Evolutionary conservation across 1,139 yeast species (phyloP), one percentile per base, ranked within the genome.

Genomic region (Yamadazyma siamensis): DNA sequence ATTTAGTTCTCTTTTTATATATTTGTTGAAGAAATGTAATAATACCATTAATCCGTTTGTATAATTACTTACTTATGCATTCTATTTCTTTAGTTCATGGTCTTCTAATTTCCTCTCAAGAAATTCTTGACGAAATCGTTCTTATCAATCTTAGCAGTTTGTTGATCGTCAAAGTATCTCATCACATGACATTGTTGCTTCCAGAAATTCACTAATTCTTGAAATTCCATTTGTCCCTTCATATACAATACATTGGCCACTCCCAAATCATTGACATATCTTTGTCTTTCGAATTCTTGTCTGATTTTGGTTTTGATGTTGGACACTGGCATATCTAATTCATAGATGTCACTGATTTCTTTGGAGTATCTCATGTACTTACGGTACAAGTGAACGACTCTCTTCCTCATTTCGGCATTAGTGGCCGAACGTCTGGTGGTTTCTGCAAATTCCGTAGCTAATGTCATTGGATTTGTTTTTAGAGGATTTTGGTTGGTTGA

Each of bases 201-300:
- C 95, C 95, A 86, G 66, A 85, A 86, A 63, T 86, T 86, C 49
- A 82, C 71, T 52, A 85, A 73, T 55, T 86, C 95, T 56, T 86
- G 95, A 59, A 79, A 86, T 59, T 86, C 95, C 91, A 84, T 84
- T 51, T 84, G 91, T 6, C 94, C 95, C 65, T 83, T 82, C 67
- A 83, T 78, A 47, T 78, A 75, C 36, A 85, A 67, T 12, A 83
- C 71, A 56, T 85, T 86, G 43, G 73, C 65, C 25, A 82, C 76
- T 19, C 76, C 76, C 40, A 80, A 57, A 52, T 82, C 87, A 37
- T 64, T 61, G 30, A 84, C 85, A 52, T 69, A 83, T 53, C 95
- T 72, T 51, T 86, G 80, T 65, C 94, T 58, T 62, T 86, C 95
- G 48, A 86, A 86, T 58, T 86, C 94, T 58, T 85, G 94, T 71